phyloP scores from a whole-genome alignment of 2,329 filamentous ascomycete species.

The Hymenoscyphus salicellus region DNA sequence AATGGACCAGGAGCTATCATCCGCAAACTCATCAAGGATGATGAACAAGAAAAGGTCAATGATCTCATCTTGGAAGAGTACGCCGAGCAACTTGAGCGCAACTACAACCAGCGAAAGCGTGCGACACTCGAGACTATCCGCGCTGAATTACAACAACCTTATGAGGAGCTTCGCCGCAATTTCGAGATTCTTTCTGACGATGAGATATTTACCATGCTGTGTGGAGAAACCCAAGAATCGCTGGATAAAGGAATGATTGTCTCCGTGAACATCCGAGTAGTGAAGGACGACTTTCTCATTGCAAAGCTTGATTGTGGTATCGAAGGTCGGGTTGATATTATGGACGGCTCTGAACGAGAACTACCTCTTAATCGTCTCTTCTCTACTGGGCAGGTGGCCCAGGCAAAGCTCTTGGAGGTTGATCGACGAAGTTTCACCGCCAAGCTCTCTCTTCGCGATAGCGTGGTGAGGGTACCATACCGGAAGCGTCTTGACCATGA shows the following conservation, averaged over 20 bases:
- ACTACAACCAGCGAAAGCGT: constrained; percentile 91
- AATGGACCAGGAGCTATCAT: constrained; percentile 88
- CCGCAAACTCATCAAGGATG: constrained; percentile 89
- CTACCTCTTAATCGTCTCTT: constrained; percentile 71
- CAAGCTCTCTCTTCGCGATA: constrained; percentile 81
- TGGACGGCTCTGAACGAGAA: constrained; percentile 73
- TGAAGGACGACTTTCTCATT: constrained; percentile 89
- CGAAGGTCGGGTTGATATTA: constrained; percentile 79
- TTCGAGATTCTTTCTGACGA: constrained; percentile 69
- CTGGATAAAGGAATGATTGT: constrained; percentile 89
- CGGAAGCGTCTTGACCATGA: constrained; percentile 67
- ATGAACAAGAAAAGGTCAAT: constrained; percentile 91
- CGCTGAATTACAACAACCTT: constrained; percentile 85
- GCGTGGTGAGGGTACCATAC: constrained; percentile 71
- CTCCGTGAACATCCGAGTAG: constrained; percentile 80
- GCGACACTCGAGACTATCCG: constrained; percentile 95
- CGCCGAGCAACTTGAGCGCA: constrained; percentile 87
- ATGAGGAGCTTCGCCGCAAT: constrained; percentile 85
- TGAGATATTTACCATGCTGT: constrained; percentile 94
- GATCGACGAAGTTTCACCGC: constrained; percentile 83
- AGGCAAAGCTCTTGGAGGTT: constrained; percentile 82
- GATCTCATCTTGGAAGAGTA: constrained; percentile 96
- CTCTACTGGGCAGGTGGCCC: constrained; percentile 75
- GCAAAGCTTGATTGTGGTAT: constrained; percentile 92
- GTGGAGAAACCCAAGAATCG: constrained; percentile 83